These are phyloP conservation scores for Trichoderma afroharzianum DNA, from an alignment of 2,329 filamentous ascomycete species.

Conservation along the genomic window DNA sequence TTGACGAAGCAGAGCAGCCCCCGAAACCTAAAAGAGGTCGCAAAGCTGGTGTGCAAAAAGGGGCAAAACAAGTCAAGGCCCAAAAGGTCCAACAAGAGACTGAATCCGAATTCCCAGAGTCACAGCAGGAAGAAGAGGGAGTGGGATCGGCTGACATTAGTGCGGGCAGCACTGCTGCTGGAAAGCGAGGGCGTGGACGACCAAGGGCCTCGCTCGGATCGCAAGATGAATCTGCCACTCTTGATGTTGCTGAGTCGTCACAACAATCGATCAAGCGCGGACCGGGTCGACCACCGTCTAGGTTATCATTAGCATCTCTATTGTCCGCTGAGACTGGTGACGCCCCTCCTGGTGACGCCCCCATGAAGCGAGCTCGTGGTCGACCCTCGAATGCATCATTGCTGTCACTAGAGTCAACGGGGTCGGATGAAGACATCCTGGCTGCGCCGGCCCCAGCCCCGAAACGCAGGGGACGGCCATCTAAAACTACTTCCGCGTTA, in stretches of 20 bases:
- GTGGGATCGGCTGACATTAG: slow-evolving; percentile 14
- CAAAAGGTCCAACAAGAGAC: slow-evolving; percentile 39
- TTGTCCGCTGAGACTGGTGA: not conserved
- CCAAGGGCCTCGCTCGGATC: slow-evolving; percentile 31
- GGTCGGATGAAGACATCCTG: not conserved
- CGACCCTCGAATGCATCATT: slow-evolving; percentile 32
- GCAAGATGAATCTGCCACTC: slow-evolving; percentile 21
- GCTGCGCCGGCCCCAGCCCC: not conserved
- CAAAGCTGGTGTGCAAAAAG: slow-evolving; percentile 50
- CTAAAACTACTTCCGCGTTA: slow-evolving; percentile 27
- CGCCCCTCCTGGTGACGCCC: slow-evolving; percentile 19
- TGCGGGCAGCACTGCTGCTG: slow-evolving; percentile 15
- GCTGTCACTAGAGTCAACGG: slow-evolving; percentile 22
- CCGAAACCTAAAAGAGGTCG: slow-evolving; percentile 50
- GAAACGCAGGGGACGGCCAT: slow-evolving; percentile 17
- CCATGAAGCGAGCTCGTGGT: slow-evolving; percentile 30
- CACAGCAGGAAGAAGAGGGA: slow-evolving; percentile 2
- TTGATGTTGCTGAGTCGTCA: not conserved
- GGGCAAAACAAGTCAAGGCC: slow-evolving; percentile 48
- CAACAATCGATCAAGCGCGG: slow-evolving; percentile 5
- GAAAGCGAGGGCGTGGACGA: slow-evolving; percentile 30
- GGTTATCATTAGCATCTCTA: slow-evolving; percentile 1
- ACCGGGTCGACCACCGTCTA: slow-evolving; percentile 22
- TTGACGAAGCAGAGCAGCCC: slow-evolving; percentile 38
- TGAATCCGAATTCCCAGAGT: slow-evolving; percentile 8